Percentiles rank a stretch among this genome's conserved stretches.
Conservation (phyloP, 441 rosid species). For the Aleurites moluccanus region DNA sequence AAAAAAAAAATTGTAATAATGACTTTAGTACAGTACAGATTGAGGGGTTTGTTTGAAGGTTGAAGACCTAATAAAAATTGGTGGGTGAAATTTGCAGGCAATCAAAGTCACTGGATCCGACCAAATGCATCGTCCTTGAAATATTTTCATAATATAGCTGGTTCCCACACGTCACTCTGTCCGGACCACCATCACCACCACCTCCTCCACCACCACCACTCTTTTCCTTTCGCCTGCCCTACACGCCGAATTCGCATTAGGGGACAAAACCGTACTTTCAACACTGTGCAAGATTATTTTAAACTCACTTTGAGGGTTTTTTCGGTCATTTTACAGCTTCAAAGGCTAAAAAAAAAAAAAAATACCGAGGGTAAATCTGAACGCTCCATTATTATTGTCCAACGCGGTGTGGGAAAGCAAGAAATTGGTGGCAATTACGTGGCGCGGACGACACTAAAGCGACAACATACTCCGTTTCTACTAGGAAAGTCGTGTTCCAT, state of each 20-base stretch:
- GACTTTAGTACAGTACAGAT: too few species aligned
- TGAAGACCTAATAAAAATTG: background rate
- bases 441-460: background rate
- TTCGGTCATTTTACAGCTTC: background rate
- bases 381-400: too few species aligned
- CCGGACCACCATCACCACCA: conserved; percentile 24
- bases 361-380: background rate
- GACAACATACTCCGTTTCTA: background rate
- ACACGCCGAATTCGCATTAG: too few species aligned
- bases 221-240: background rate
- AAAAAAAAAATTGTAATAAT: too few species aligned
- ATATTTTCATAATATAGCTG: conserved; percentile 16
- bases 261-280: too few species aligned
- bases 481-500: background rate
- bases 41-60: background rate
- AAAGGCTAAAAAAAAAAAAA: too few species aligned
- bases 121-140: conserved; percentile 22
- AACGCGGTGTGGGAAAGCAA: background rate
- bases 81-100: background rate
- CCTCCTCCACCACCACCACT: background rate
- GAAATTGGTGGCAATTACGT: background rate
- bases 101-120: background rate
- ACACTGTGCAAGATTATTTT: background rate
- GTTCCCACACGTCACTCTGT: conserved; percentile 23
- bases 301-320: background rate